These are phyloP conservation scores for Eimeria sp. DNA, from an alignment of 169 alveolate genomes.

Conservation along the genomic window DNA sequence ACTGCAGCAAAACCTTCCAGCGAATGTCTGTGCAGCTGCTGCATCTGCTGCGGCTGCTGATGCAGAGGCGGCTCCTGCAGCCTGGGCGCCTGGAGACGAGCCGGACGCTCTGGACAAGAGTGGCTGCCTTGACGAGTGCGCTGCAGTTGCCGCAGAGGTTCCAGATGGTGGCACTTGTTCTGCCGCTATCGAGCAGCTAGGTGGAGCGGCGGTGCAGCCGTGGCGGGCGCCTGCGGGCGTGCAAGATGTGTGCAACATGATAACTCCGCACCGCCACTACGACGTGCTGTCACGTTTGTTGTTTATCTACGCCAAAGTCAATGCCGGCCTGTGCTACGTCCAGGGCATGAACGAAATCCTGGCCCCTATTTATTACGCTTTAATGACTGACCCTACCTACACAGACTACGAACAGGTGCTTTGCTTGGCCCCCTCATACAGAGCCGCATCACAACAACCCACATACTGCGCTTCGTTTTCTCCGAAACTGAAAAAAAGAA, in stretches of 20 bases:
- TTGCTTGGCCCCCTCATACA: not conserved
- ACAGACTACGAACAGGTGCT: slow-evolving; percentile 78
- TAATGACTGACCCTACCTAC: slow-evolving; percentile 83
- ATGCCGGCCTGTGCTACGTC: slow-evolving; percentile 88
- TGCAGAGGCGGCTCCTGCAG: not conserved
- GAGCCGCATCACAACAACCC: not conserved
- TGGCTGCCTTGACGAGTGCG: not conserved
- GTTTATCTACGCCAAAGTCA: slow-evolving; percentile 91
- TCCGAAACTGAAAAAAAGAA: too few relatives aligned
- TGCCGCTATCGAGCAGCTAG: not conserved
- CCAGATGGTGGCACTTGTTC: not conserved
- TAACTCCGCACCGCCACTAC: slow-evolving; percentile 82
- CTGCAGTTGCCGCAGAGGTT: slow-evolving; percentile 7
- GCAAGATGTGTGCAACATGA: slow-evolving; percentile 82
- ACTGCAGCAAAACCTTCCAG: not conserved
- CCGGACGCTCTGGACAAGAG: too few relatives aligned
- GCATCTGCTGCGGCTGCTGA: not conserved
- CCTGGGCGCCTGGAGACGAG: not conserved
- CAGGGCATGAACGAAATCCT: slow-evolving; percentile 95
- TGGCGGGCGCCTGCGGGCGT: slow-evolving; percentile 84
- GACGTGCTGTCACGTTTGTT: slow-evolving; percentile 90
- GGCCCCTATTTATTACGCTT: slow-evolving; percentile 90
- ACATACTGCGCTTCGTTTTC: not conserved
- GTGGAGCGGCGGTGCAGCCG: slow-evolving; percentile 61
- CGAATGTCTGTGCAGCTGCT: not conserved